These are phyloP conservation scores for Penicillium brasilianum DNA, from an alignment of 2,329 filamentous ascomycete species.

Conservation along the genomic window DNA sequence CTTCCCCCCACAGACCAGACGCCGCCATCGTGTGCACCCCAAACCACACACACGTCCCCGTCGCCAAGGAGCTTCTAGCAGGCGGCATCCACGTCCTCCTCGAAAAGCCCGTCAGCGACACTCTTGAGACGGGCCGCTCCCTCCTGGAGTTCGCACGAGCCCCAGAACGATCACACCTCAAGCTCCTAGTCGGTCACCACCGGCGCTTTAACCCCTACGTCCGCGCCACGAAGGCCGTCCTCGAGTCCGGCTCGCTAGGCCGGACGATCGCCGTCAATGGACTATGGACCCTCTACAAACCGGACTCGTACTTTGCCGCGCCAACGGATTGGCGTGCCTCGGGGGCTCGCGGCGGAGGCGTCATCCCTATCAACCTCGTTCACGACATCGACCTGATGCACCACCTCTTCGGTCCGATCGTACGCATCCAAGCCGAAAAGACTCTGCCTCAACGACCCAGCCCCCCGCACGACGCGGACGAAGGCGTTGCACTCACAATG, in stretches of 20 bases:
- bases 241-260: conserved; percentile 52
- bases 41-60: conserved; percentile 61
- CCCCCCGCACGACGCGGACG: conserved; percentile 55
- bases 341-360: conserved; percentile 54
- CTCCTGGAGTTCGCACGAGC: conserved; percentile 30
- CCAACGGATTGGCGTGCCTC: conserved; percentile 56
- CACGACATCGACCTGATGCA: conserved; percentile 66
- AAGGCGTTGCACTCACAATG: conserved; percentile 61
- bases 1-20: conserved; percentile 49
- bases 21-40: conserved; percentile 65
- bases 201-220: conserved; percentile 65
- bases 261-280: conserved; percentile 59
- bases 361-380: conserved; percentile 64
- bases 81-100: conserved; percentile 60
- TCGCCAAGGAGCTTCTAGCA: conserved; percentile 56
- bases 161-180: conserved; percentile 37
- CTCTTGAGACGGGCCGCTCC: conserved; percentile 28
- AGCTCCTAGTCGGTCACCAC: conserved; percentile 63
- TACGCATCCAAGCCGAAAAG: conserved; percentile 57
- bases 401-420: conserved; percentile 60
- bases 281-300: conserved; percentile 61
- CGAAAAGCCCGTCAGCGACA: conserved; percentile 62
- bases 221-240: conserved; percentile 53
- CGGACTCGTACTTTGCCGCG: conserved; percentile 56
- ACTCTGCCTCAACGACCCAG: conserved; percentile 49